Evolutionary conservation across 768 basidiomycete genomes (phyloP).

Genomic region (Candolleomyces eurysporus): DNA sequence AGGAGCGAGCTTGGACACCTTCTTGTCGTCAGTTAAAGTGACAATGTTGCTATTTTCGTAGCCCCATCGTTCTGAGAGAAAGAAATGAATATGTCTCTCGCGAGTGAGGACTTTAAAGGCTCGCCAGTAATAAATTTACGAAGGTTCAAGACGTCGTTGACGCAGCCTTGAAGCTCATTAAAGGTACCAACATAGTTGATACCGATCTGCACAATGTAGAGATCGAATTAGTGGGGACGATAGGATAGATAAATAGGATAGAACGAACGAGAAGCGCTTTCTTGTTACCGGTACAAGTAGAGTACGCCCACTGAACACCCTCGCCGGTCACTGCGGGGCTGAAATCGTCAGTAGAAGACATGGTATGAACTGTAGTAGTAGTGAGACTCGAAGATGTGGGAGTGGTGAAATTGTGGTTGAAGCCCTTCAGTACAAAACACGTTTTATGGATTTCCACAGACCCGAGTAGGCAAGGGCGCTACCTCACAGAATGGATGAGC

Average conservation of each 20-base stretch:
- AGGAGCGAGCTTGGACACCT: neutral
- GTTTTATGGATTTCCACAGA: too few species aligned
- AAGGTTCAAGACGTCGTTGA: constrained; percentile 2
- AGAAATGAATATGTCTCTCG: neutral
- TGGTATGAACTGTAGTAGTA: neutral
- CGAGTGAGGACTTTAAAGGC: neutral
- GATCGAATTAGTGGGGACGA: neutral
- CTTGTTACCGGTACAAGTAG: neutral
- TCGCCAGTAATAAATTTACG: constrained; percentile 2
- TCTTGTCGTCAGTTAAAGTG: neutral
- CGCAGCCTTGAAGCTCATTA: neutral
- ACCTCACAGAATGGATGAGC: too few species aligned
- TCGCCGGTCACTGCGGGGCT: neutral
- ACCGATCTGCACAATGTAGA: neutral
- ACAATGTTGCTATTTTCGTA: neutral
- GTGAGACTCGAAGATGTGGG: neutral
- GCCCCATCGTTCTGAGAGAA: neutral
- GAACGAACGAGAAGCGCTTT: neutral
- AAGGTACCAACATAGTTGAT: constrained; percentile 2
- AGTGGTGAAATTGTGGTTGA: neutral
- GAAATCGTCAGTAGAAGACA: neutral
- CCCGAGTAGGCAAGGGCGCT: too few species aligned
- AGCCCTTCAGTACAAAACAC: too few species aligned
- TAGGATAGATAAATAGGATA: neutral
- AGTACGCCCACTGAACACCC: constrained; percentile 4